Percentiles rank a stretch among this genome's conserved stretches.
Conservation (phyloP, 2,329 filamentous ascomycete genomes). For the Penicillium griseofulvum region DNA sequence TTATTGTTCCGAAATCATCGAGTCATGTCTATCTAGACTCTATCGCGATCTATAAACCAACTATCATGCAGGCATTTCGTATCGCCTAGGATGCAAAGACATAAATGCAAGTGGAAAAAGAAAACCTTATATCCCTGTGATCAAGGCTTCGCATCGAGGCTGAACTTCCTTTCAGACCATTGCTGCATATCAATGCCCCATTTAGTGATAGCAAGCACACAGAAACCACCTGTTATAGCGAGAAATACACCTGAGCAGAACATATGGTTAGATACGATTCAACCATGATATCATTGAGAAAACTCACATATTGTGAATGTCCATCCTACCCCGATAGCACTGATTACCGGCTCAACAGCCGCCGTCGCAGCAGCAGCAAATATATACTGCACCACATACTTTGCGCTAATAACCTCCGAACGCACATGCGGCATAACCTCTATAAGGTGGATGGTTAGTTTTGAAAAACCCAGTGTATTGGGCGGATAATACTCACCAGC, state of each 20-base stretch:
- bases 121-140: neutral
- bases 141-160: slow-evolving; percentile 17
- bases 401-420: slow-evolving; percentile 75
- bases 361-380: slow-evolving; percentile 70
- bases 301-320: slow-evolving; percentile 67
- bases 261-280: slow-evolving; percentile 13
- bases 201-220: slow-evolving; percentile 29
- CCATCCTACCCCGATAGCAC: slow-evolving; percentile 74
- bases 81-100: neutral
- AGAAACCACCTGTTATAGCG: slow-evolving; percentile 27
- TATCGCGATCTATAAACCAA: neutral
- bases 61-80: slow-evolving; percentile 1
- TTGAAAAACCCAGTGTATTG: neutral
- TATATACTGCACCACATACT: slow-evolving; percentile 75
- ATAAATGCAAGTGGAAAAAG: slow-evolving; percentile 3
- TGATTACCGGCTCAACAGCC: slow-evolving; percentile 67
- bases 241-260: slow-evolving; percentile 28
- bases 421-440: slow-evolving; percentile 49
- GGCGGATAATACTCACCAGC: slow-evolving; percentile 24
- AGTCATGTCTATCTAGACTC: neutral
- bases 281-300: slow-evolving; percentile 22
- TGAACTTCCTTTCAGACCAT: slow-evolving; percentile 30
- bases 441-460: neutral
- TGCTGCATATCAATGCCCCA: slow-evolving; percentile 36
- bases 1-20: neutral